A percentile compares a stretch with the other conserved stretches of the same genome.
phyloP scores from a whole-genome alignment of 2,329 filamentous ascomycete genomes.

The Cytospora chrysosperma region DNA sequence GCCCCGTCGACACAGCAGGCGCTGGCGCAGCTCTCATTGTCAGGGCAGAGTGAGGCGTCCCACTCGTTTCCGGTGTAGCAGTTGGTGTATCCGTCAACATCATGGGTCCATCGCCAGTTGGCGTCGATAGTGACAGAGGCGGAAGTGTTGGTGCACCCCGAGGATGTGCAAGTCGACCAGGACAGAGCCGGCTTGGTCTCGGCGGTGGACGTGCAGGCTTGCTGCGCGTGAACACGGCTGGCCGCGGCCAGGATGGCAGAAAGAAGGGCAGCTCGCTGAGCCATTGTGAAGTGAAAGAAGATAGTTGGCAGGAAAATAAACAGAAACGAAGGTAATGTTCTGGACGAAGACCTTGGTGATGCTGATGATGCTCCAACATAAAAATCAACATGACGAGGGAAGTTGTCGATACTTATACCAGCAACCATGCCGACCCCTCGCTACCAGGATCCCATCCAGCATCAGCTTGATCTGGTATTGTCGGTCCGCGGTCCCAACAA shows the following conservation, averaged over 20 bases:
- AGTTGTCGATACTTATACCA: conserved; percentile 18
- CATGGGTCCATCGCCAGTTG: conserved; percentile 63
- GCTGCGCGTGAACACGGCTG: conserved; percentile 42
- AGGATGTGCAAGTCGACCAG: conserved; percentile 53
- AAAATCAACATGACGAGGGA: neutral
- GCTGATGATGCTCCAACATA: conserved; percentile 4
- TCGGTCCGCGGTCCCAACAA: neutral
- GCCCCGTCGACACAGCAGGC: conserved; percentile 49
- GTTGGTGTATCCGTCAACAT: conserved; percentile 46
- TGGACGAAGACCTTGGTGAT: conserved; percentile 20
- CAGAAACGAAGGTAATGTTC: conserved; percentile 13
- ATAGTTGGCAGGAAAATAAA: conserved; percentile 19
- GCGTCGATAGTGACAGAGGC: conserved; percentile 56
- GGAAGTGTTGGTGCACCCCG: conserved; percentile 49
- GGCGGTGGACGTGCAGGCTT: conserved; percentile 46
- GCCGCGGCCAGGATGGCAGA: conserved; percentile 42
- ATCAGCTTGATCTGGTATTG: neutral
- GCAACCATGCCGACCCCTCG: neutral
- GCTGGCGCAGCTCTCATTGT: conserved; percentile 41
- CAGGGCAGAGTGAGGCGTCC: conserved; percentile 38
- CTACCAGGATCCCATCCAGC: neutral
- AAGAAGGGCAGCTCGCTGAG: conserved; percentile 29
- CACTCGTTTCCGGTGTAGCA: conserved; percentile 54
- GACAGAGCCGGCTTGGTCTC: conserved; percentile 54
- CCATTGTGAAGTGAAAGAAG: conserved; percentile 22